phyloP scores from a whole-genome alignment of 1,284 basidiomycete genomes.

The Gymnopus androsaceus region DNA sequence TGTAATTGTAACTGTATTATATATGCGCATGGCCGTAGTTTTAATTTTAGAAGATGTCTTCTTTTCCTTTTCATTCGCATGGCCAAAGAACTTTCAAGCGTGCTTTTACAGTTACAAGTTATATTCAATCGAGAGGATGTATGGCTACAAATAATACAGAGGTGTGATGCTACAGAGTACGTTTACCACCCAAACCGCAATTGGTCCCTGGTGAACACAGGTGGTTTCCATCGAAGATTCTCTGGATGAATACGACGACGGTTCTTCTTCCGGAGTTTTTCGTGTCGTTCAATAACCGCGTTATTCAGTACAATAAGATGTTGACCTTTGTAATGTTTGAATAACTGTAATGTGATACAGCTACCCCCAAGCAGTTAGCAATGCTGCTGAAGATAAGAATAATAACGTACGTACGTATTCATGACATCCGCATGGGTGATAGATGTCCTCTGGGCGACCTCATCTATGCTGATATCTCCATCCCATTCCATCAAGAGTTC shows the following conservation, averaged over 20 bases:
- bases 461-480: no score
- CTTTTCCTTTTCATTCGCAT: no score
- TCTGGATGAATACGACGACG: constrained; percentile 80
- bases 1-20: no score
- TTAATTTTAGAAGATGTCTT: no score
- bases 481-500: constrained; percentile 81
- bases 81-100: neutral
- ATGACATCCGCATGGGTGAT: constrained; percentile 97
- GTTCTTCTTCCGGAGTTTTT: constrained; percentile 81
- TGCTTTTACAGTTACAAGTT: neutral
- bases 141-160: no score
- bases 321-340: constrained; percentile 95
- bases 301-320: constrained; percentile 94
- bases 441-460: constrained; percentile 91
- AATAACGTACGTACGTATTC: constrained; percentile 82
- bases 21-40: no score
- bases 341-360: constrained; percentile 91
- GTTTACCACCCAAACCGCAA: constrained; percentile 83
- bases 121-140: neutral
- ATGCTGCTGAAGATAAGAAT: constrained; percentile 14
- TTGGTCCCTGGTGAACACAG: constrained; percentile 90
- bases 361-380: constrained; percentile 40
- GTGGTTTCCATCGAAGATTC: constrained; percentile 85
- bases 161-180: neutral
- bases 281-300: constrained; percentile 87